These are phyloP conservation scores for Pseudogymnoascus sp. DNA, from an alignment of 2,329 filamentous ascomycete genomes.

Conservation along the genomic window DNA sequence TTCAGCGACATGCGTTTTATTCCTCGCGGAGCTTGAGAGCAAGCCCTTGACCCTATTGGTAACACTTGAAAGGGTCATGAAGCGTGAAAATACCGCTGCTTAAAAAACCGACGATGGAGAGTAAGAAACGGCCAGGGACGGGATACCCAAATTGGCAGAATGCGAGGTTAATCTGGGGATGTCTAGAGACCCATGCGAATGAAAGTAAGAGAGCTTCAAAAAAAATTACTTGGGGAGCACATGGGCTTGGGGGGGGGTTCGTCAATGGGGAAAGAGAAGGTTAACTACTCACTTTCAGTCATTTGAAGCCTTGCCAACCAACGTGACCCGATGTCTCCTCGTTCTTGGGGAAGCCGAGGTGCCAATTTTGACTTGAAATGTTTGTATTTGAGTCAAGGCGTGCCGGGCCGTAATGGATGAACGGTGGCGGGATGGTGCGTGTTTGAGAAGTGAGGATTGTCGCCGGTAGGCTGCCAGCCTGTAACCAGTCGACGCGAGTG, in stretches of 20 bases:
- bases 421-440: not conserved
- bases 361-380: not conserved
- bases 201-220: not conserved
- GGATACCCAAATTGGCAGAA: not conserved
- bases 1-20: not conserved
- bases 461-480: not conserved
- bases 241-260: not conserved
- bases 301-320: constrained; percentile 12
- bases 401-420: not conserved
- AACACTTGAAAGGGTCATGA: not conserved
- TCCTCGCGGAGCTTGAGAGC: not conserved
- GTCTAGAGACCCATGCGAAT: not conserved
- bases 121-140: not conserved
- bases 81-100: not conserved
- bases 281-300: constrained; percentile 13
- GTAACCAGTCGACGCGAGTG: not conserved
- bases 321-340: not conserved
- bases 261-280: not conserved
- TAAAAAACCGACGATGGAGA: not conserved
- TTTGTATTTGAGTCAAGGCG: not conserved
- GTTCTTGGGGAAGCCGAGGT: not conserved
- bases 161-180: constrained; percentile 4
- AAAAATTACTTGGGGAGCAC: not conserved
- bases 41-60: not conserved
- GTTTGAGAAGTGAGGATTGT: not conserved